A percentile compares a stretch with the other conserved stretches of the same genome.
phyloP scores from a whole-genome alignment of 805 yeast genomes.

The Suhomyces sp. region DNA sequence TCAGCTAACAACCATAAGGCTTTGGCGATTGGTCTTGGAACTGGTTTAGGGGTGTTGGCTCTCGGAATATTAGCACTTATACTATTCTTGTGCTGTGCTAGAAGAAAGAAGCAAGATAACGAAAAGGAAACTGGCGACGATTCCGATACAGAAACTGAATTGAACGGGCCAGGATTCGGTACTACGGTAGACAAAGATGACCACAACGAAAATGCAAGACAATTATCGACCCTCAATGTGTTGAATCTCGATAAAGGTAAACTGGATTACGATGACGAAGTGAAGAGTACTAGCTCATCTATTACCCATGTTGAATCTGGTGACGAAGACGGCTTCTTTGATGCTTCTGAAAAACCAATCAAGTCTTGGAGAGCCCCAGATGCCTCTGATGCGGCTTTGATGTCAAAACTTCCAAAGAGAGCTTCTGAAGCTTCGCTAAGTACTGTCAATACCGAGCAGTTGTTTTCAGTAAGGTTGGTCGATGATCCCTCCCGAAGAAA shows the following conservation, averaged over 20 bases:
- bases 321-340: slow-evolving; percentile 24
- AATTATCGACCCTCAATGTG: slow-evolving; percentile 50
- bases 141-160: slow-evolving; percentile 12
- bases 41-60: slow-evolving; percentile 67
- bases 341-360: slow-evolving; percentile 37
- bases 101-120: slow-evolving; percentile 27
- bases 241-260: slow-evolving; percentile 19
- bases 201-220: slow-evolving; percentile 27
- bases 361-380: slow-evolving; percentile 45
- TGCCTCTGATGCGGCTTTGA: slow-evolving; percentile 19
- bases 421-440: slow-evolving; percentile 70
- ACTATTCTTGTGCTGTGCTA: slow-evolving; percentile 52
- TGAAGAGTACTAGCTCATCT: slow-evolving; percentile 43
- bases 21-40: slow-evolving; percentile 88
- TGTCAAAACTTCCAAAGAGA: slow-evolving; percentile 42
- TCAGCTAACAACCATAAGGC: slow-evolving; percentile 36
- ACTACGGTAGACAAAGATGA: slow-evolving; percentile 23
- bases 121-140: slow-evolving; percentile 16
- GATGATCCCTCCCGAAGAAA: slow-evolving; percentile 46
- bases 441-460: slow-evolving; percentile 82
- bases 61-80: slow-evolving; percentile 49
- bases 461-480: slow-evolving; percentile 74
- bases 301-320: slow-evolving; percentile 51
- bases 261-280: slow-evolving; percentile 6
- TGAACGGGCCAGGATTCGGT: slow-evolving; percentile 38